These are phyloP conservation scores for Trypanosoma scelopori DNA, from an alignment of 208 protist species.

Conservation along the genomic window DNA sequence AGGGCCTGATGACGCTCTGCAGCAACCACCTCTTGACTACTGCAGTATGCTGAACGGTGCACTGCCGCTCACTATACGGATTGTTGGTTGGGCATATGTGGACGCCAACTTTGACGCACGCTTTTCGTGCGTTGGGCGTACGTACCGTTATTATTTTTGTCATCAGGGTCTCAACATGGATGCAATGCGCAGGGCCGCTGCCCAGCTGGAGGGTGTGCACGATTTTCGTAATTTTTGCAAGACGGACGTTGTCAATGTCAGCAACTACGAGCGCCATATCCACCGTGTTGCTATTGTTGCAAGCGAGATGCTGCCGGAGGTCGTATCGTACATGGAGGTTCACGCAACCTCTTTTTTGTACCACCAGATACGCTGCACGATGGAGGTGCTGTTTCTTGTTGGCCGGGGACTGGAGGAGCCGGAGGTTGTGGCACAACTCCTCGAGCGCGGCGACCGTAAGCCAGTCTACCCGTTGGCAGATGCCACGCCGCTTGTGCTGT, in stretches of 20 bases:
- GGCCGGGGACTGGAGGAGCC: conserved; percentile 72
- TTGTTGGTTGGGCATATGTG: conserved; percentile 93
- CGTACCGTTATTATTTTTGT: conserved; percentile 93
- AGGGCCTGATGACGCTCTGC: conserved; percentile 31
- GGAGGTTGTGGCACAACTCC: conserved; percentile 51
- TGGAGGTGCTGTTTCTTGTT: conserved; percentile 91
- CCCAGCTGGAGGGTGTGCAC: conserved; percentile 91
- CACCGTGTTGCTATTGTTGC: conserved; percentile 44
- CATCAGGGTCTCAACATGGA: conserved; percentile 77
- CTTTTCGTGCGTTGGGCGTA: conserved; percentile 86
- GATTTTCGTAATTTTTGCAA: conserved; percentile 98
- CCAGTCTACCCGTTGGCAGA: conserved; percentile 78
- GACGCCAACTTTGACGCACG: conserved; percentile 89
- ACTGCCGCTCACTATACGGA: conserved; percentile 93
- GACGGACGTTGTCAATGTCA: conserved; percentile 93
- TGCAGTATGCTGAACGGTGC: conserved; percentile 93
- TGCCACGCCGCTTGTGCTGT: conserved; percentile 75
- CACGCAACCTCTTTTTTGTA: conserved; percentile 95
- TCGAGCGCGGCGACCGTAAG: conserved; percentile 75
- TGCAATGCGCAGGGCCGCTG: conserved; percentile 90
- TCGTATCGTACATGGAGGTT: conserved; percentile 90
- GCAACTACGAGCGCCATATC: conserved; percentile 90
- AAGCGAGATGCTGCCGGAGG: conserved; percentile 54
- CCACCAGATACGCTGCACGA: conserved; percentile 96
- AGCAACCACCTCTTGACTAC: conserved; percentile 88